phyloP scores from a whole-genome alignment of 495 filamentous ascomycete genomes.

The Podospora tetraspora region DNA sequence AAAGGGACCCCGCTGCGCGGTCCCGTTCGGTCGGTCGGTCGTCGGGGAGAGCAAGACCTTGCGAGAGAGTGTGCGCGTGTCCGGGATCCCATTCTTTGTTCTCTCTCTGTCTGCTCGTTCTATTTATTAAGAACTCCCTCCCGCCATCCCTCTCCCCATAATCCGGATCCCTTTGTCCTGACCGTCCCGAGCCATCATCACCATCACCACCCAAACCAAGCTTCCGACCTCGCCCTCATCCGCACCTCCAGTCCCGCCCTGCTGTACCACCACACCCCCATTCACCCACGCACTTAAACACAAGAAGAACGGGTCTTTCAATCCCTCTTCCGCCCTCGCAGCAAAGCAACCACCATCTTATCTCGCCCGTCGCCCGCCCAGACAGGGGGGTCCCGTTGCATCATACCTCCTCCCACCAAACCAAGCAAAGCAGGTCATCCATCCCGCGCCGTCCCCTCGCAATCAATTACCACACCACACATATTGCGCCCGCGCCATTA shows the following conservation, averaged over 20 bases:
- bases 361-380: not conserved
- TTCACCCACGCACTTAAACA: not conserved
- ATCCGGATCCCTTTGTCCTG: slow-evolving; percentile 1
- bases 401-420: not conserved
- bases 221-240: slow-evolving; percentile 9
- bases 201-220: too few relatives aligned
- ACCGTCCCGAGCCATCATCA: not conserved
- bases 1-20: not conserved
- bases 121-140: not conserved
- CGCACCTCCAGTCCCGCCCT: not conserved
- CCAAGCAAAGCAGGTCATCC: slow-evolving; percentile 1
- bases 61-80: too few relatives aligned
- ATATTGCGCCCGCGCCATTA: slow-evolving; percentile 24
- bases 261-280: not conserved
- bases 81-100: not conserved
- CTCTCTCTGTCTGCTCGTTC: not conserved
- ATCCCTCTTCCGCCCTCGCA: slow-evolving; percentile 1
- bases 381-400: not conserved
- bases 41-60: not conserved
- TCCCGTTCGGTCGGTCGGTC: slow-evolving; percentile 8
- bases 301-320: not conserved
- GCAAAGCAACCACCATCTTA: not conserved
- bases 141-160: not conserved
- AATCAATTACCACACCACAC: slow-evolving; percentile 15
- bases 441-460: slow-evolving; percentile 5